Evolutionary conservation across 2,329 filamentous ascomycete species (phyloP).

Genomic region (Aspergillus sp.): DNA sequence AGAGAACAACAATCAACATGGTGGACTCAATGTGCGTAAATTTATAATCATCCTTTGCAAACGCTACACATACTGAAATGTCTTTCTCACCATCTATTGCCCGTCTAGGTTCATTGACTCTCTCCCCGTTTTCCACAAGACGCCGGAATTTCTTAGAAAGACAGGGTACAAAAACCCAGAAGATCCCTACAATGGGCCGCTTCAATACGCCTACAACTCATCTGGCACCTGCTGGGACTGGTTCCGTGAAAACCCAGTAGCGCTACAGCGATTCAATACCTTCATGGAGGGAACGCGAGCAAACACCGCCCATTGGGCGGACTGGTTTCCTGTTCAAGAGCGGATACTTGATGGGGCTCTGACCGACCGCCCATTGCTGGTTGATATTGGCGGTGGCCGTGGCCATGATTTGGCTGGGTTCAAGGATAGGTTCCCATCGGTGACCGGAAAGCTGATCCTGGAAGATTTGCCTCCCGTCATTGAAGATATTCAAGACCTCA

Average conservation of each 20-base stretch:
- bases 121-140: neutral
- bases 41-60: neutral
- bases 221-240: conserved; percentile 14
- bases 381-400: conserved; percentile 19
- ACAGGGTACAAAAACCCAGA: conserved; percentile 8
- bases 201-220: conserved; percentile 19
- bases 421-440: conserved; percentile 5
- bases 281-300: conserved; percentile 21
- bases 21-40: no score
- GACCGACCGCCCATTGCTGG: conserved; percentile 14
- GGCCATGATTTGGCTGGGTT: conserved; percentile 13
- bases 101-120: conserved; percentile 1
- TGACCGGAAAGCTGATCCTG: conserved; percentile 11
- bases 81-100: neutral
- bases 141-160: conserved; percentile 1
- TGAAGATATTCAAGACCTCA: neutral
- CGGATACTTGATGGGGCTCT: conserved; percentile 15
- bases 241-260: conserved; percentile 9
- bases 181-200: conserved; percentile 9
- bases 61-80: neutral
- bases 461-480: conserved; percentile 15
- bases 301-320: conserved; percentile 15
- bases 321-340: conserved; percentile 23
- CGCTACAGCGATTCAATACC: conserved; percentile 17
- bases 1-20: neutral